Evolutionary conservation across 1,284 basidiomycete species (phyloP).

Genomic region (Marasmius oreades): DNA sequence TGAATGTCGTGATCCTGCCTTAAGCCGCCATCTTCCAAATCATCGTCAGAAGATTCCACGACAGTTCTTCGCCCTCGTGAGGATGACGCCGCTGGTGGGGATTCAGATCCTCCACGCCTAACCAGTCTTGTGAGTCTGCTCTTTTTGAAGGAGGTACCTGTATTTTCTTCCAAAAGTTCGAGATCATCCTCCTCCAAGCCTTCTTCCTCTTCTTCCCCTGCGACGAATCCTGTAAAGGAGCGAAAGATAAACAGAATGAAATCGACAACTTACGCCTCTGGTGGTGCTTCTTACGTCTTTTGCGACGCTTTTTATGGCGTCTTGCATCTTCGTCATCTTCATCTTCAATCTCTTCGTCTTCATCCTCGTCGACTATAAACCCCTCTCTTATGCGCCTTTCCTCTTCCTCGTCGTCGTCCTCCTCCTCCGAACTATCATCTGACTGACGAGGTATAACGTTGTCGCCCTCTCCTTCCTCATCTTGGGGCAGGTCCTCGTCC

Average conservation of each 20-base stretch:
- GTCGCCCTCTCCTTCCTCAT: constrained; percentile 51
- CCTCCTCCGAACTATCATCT: constrained; percentile 86
- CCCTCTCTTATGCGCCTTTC: constrained; percentile 70
- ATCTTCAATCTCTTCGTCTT: constrained; percentile 58
- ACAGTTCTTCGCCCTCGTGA: constrained; percentile 50
- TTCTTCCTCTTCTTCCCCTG: constrained; percentile 56
- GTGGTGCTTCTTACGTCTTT: constrained; percentile 68
- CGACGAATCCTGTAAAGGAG: constrained; percentile 14
- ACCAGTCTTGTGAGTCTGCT: constrained; percentile 70
- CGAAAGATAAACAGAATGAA: constrained; percentile 11
- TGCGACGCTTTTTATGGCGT: constrained; percentile 45
- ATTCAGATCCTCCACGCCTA: constrained; percentile 61
- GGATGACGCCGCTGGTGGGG: constrained; percentile 58
- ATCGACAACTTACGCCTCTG: constrained; percentile 47
- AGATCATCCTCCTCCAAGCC: constrained; percentile 96
- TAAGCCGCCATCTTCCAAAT: constrained; percentile 57
- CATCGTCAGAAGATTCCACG: constrained; percentile 70
- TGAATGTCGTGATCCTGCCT: constrained; percentile 67
- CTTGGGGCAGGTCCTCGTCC: constrained; percentile 28
- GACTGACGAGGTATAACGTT: constrained; percentile 49
- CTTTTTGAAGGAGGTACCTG: constrained; percentile 68
- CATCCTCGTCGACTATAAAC: constrained; percentile 86
- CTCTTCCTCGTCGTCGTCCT: constrained; percentile 81
- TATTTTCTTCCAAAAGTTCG: constrained; percentile 93
- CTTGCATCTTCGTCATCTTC: constrained; percentile 58